These are phyloP conservation scores for Mrakiaceae sp. DNA, from an alignment of 1,284 basidiomycete genomes.

Conservation along the genomic window DNA sequence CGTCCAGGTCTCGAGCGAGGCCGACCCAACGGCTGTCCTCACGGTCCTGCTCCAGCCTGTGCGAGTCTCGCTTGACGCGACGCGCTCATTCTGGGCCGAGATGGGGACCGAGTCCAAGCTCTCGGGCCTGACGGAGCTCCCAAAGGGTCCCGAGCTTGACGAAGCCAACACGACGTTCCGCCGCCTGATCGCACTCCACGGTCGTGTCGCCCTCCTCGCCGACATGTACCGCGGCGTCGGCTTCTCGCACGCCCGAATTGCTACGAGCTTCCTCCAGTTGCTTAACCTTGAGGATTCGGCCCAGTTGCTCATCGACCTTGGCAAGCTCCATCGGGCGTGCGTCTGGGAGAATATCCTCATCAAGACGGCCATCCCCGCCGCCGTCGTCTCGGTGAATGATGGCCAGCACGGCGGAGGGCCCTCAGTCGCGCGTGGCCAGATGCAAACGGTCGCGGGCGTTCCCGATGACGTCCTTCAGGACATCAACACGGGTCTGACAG, in stretches of 20 bases:
- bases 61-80: conserved; percentile 56
- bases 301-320: conserved; percentile 61
- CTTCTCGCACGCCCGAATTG: conserved; percentile 68
- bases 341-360: conserved; percentile 78
- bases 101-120: conserved; percentile 48
- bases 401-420: conserved; percentile 11
- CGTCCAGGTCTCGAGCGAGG: conserved; percentile 77
- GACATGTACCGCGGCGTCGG: conserved; percentile 81
- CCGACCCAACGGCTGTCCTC: conserved; percentile 65
- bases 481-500: conserved; percentile 7
- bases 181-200: conserved; percentile 62
- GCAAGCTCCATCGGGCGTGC: conserved; percentile 67
- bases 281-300: conserved; percentile 54
- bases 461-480: conserved; percentile 15
- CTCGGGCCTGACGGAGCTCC: conserved; percentile 47
- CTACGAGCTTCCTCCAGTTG: conserved; percentile 62
- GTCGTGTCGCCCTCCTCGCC: conserved; percentile 68
- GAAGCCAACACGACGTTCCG: conserved; percentile 60
- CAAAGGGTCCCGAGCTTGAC: conserved; percentile 41
- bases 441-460: conserved; percentile 17
- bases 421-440: conserved; percentile 16
- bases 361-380: conserved; percentile 37
- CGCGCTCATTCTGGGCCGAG: conserved; percentile 57
- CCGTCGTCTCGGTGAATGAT: conserved; percentile 20
- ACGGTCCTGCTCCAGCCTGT: conserved; percentile 61